Evolutionary conservation across 345 rosid genomes (phyloP).

Genomic region (Trapa bicornis): DNA sequence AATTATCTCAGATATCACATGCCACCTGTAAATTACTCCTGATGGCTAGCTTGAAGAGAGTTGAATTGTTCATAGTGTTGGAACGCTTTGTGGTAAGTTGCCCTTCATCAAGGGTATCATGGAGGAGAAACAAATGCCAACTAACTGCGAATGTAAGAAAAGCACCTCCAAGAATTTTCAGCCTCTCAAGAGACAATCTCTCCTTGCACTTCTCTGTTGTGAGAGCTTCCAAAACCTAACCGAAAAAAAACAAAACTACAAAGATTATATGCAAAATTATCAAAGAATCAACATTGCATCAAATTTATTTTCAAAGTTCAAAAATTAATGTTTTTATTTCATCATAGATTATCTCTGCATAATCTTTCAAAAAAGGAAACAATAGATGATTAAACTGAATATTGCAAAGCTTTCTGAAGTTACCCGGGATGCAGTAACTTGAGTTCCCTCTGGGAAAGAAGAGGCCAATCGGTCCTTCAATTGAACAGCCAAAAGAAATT

Average conservation of each 20-base stretch:
- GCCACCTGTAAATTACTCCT: slow-evolving; percentile 64
- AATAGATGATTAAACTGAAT: background rate
- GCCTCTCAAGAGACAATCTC: slow-evolving; percentile 88
- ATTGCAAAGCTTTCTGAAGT: slow-evolving; percentile 18
- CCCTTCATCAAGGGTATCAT: slow-evolving; percentile 77
- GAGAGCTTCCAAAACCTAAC: slow-evolving; percentile 79
- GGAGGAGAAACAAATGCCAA: slow-evolving; percentile 60
- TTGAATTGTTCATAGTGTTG: slow-evolving; percentile 59
- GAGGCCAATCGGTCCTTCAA: slow-evolving; percentile 50
- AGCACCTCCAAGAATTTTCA: slow-evolving; percentile 80
- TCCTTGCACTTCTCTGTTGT: slow-evolving; percentile 95
- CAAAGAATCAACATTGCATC: background rate
- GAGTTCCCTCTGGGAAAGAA: slow-evolving; percentile 62
- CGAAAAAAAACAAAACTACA: background rate
- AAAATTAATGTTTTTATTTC: background rate
- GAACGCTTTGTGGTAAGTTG: slow-evolving; percentile 70
- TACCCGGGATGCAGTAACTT: slow-evolving; percentile 57
- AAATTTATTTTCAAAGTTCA: background rate
- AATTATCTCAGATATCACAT: slow-evolving; percentile 7
- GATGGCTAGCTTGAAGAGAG: slow-evolving; percentile 54
- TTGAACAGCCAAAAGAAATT: slow-evolving; percentile 85
- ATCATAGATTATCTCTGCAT: background rate
- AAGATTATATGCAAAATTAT: background rate
- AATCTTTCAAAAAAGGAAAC: background rate
- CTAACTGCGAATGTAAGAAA: slow-evolving; percentile 82